Base-by-base conservation (phyloP, 495 filamentous ascomycete species). In the Hypoxylon lenormandii region DNA sequence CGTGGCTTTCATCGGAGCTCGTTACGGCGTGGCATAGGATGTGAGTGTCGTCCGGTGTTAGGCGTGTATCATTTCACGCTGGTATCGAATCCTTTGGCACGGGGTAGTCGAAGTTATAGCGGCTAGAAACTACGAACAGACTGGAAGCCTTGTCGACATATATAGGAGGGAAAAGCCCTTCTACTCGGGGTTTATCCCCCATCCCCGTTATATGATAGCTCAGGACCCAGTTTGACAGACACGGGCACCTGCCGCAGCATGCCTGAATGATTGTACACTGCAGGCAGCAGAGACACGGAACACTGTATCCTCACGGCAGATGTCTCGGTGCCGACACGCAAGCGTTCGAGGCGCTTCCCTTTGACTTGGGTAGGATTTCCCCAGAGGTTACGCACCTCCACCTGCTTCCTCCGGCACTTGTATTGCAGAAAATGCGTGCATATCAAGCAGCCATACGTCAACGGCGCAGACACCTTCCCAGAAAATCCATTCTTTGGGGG, bases 361-460 rank as follows among this genome's bases (percentile, higher is more conserved):
- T 55, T 48, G 30, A 33, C 51, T 66, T 40, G 62, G 67, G 57
- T 30, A 71, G 33, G 68, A 71, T 71, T 62, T 60, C 68, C 63
- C 62, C 57, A 16, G 30, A 33, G 52, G 52, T 37, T 51, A 38
- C 68, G 53, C 59, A 66, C 57, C 47, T 47, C 21, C 12, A 33
- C 47, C 54, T 50, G 51, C 50, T 54, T 58, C 33, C 48, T 40
- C 62, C 52, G 61, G 58, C 38, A 50, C 12, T 33, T 66, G 15
- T 36, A 30, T 15, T 66, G 58, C 61, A 66, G 60, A 62, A 33
- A 8, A 19, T 26, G 33, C 57, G 52, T 60, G 61, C 68, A 66
- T 71, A 49, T 16, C 11, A 43, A 28, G 18, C 53, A 8, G 19
- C 21, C 40, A 60, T 71, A 52, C 68, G 62, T 66, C 38, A 62